Conservation (phyloP, 176 grass and related monocot species). For the Rhynchospora breviuscula region DNA sequence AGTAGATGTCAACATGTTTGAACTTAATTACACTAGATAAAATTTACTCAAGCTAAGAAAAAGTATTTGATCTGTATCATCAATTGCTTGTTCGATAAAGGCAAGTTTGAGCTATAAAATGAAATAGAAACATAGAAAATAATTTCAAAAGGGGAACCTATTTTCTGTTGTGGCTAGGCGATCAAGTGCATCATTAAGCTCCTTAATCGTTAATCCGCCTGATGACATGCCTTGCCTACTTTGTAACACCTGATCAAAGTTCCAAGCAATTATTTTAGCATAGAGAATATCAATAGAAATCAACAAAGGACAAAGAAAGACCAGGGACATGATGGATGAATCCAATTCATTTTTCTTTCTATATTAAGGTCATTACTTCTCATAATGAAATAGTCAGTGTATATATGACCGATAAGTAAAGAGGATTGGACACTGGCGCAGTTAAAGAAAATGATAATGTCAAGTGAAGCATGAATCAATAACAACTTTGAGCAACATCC, state of each 20-base stretch:
- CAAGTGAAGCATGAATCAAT: neutral
- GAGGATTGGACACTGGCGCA: too few relatives aligned
- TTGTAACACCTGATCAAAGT: slow-evolving; percentile 61
- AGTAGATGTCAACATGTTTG: neutral
- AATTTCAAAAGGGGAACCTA: slow-evolving; percentile 42
- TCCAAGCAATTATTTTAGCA: slow-evolving; percentile 5
- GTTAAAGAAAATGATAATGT: neutral
- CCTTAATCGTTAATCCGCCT: slow-evolving; percentile 77
- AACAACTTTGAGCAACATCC: neutral
- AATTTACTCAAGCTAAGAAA: neutral
- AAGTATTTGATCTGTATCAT: neutral
- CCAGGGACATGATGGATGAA: neutral
- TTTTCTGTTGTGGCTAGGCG: slow-evolving; percentile 61
- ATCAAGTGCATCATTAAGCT: slow-evolving; percentile 84
- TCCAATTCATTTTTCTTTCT: too few relatives aligned
- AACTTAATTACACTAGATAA: neutral
- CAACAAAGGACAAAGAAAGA: neutral
- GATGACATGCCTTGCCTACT: slow-evolving; percentile 74
- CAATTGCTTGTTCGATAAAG: neutral
- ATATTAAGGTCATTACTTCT: too few relatives aligned
- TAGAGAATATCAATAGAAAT: neutral
- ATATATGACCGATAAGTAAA: neutral
- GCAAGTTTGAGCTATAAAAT: neutral
- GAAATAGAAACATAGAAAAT: slow-evolving; percentile 14
- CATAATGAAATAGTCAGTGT: neutral